Evolutionary conservation across 495 filamentous ascomycete genomes (phyloP).

Genomic region (Hypoxylon trugodes): DNA sequence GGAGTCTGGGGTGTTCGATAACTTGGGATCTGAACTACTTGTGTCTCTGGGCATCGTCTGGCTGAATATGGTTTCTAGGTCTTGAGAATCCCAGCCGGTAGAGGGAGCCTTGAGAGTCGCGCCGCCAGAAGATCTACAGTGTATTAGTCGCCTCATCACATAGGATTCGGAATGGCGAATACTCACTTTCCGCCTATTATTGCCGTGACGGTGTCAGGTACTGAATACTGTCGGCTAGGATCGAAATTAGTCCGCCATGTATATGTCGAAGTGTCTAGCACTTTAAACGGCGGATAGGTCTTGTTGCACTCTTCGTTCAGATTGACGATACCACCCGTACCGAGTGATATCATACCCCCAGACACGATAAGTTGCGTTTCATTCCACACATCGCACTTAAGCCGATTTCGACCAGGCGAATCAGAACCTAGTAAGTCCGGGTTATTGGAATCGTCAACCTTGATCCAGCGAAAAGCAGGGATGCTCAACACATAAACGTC

Average conservation of each 20-base stretch:
- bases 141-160: neutral
- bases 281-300: constrained; percentile 57
- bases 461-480: constrained; percentile 66
- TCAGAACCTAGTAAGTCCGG: constrained; percentile 41
- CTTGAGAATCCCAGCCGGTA: constrained; percentile 32
- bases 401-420: constrained; percentile 42
- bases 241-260: constrained; percentile 53
- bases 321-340: constrained; percentile 40
- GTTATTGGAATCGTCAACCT: constrained; percentile 45
- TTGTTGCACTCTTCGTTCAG: constrained; percentile 44
- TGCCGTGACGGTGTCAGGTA: constrained; percentile 52
- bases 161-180: constrained; percentile 30
- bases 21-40: neutral
- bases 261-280: constrained; percentile 43
- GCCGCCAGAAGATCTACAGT: constrained; percentile 15
- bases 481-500: constrained; percentile 66
- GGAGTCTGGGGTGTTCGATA: constrained; percentile 32
- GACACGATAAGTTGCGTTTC: constrained; percentile 55
- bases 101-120: neutral
- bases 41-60: constrained; percentile 18
- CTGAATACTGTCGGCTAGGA: constrained; percentile 50
- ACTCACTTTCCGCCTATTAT: constrained; percentile 55
- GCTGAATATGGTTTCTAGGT: constrained; percentile 17
- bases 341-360: constrained; percentile 50
- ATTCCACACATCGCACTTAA: constrained; percentile 23